Percentiles rank a stretch among this genome's conserved stretches.
Conservation (phyloP, 495 filamentous ascomycete species). For the Annulohypoxylon maeteangense region DNA sequence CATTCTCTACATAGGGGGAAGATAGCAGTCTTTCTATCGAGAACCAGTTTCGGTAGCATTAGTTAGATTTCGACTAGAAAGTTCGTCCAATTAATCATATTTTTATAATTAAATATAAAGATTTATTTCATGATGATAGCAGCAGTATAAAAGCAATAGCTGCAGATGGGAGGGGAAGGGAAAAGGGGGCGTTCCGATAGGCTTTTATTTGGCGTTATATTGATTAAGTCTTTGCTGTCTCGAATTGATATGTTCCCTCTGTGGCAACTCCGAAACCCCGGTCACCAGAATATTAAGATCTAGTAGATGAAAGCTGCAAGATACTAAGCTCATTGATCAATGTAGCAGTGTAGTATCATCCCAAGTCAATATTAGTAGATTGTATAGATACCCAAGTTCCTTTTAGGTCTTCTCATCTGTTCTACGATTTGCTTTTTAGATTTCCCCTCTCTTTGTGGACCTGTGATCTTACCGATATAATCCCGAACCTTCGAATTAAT, state of each 20-base stretch:
- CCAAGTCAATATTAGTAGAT: neutral
- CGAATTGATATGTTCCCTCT: neutral
- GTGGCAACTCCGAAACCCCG: neutral
- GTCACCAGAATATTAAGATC: neutral
- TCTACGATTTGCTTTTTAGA: neutral
- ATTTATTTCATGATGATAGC: neutral
- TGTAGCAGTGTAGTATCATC: neutral
- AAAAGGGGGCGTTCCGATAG: neutral
- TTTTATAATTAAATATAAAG: neutral
- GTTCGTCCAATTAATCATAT: neutral
- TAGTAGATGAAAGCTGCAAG: too few species aligned
- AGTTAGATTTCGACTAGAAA: neutral
- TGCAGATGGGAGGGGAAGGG: neutral
- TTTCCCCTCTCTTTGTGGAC: too few species aligned
- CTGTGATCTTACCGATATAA: too few species aligned
- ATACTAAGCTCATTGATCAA: too few species aligned
- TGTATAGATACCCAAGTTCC: neutral
- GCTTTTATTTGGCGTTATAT: neutral
- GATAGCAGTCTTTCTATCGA: conserved; percentile 8
- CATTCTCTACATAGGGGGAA: conserved; percentile 44
- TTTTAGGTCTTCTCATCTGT: neutral
- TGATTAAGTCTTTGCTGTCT: neutral
- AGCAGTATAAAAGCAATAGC: neutral
- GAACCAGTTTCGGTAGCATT: neutral
- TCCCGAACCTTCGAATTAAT: too few species aligned